Evolutionary conservation across 192 early-diverging fungal genomes (phyloP).

Genomic region (Irineochytrium annulatum): DNA sequence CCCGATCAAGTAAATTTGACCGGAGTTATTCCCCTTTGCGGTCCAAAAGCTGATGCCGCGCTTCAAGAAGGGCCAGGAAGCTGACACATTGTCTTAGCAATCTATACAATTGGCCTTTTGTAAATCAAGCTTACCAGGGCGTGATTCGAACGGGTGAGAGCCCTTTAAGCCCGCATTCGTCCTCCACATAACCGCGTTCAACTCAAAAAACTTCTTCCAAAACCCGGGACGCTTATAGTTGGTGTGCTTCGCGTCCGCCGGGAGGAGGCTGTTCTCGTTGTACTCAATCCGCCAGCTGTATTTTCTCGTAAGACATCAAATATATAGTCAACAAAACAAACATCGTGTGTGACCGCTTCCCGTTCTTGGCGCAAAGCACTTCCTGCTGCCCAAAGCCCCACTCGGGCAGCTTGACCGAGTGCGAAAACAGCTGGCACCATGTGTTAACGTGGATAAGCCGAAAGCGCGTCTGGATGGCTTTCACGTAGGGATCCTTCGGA

Average conservation of each 20-base stretch:
- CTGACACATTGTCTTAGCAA: too few relatives aligned
- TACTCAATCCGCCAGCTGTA: constrained; percentile 37
- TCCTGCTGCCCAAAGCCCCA: constrained; percentile 89
- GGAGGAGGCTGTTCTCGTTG: constrained; percentile 32
- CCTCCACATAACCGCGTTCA: constrained; percentile 49
- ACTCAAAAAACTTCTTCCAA: constrained; percentile 45
- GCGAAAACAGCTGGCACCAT: constrained; percentile 76
- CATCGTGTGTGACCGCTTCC: constrained; percentile 13
- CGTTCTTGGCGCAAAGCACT: constrained; percentile 84
- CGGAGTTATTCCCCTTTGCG: constrained; percentile 28
- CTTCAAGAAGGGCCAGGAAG: constrained; percentile 39
- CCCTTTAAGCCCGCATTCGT: constrained; percentile 44
- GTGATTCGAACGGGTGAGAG: constrained; percentile 49
- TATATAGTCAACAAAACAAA: neutral
- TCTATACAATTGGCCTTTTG: neutral
- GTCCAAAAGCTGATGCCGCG: constrained; percentile 56
- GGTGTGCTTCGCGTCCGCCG: constrained; percentile 28
- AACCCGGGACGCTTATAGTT: constrained; percentile 45
- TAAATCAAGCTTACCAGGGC: constrained; percentile 24
- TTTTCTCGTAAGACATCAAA: too few relatives aligned
- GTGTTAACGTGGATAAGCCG: constrained; percentile 74
- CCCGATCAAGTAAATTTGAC: constrained; percentile 49
- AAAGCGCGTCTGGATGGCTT: constrained; percentile 56
- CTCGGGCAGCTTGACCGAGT: constrained; percentile 66
- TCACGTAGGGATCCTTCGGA: constrained; percentile 49